A percentile compares a stretch with the other conserved stretches of the same genome.
Conservation (phyloP, 2,329 filamentous ascomycete species). For the Penicillium brevicompactum region DNA sequence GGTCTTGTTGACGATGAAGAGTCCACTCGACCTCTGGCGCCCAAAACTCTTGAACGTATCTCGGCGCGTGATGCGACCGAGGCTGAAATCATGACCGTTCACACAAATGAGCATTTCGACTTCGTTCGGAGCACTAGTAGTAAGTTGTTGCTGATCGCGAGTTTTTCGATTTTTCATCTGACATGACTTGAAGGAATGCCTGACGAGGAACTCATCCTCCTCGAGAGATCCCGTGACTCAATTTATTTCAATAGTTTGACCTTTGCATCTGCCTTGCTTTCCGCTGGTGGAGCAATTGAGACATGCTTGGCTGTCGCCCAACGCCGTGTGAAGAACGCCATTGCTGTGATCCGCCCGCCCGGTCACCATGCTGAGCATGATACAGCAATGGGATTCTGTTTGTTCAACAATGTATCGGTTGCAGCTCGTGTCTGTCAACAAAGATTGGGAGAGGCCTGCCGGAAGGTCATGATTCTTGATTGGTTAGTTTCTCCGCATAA, state of each 20-base stretch:
- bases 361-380: conserved; percentile 92
- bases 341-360: conserved; percentile 91
- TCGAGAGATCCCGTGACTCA: conserved; percentile 72
- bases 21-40: conserved; percentile 49
- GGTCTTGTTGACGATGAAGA: conserved; percentile 72
- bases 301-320: conserved; percentile 88
- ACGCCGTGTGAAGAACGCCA: conserved; percentile 86
- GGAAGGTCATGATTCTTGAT: conserved; percentile 89
- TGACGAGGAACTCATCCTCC: conserved; percentile 65
- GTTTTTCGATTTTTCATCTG: conserved; percentile 10
- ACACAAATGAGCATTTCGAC: conserved; percentile 73
- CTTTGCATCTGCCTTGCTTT: conserved; percentile 77
- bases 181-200: conserved; percentile 45
- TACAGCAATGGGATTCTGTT: conserved; percentile 87
- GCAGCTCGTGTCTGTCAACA: conserved; percentile 84
- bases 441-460: conserved; percentile 76
- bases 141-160: conserved; percentile 21
- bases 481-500: conserved; percentile 65
- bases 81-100: conserved; percentile 78
- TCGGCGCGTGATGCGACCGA: conserved; percentile 73
- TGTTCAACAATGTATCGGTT: conserved; percentile 97
- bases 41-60: conserved; percentile 68
- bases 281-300: conserved; percentile 91
- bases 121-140: conserved; percentile 68
- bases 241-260: conserved; percentile 83